Base-by-base conservation (phyloP, 805 yeast species). In the Brettanomyces sp. region DNA sequence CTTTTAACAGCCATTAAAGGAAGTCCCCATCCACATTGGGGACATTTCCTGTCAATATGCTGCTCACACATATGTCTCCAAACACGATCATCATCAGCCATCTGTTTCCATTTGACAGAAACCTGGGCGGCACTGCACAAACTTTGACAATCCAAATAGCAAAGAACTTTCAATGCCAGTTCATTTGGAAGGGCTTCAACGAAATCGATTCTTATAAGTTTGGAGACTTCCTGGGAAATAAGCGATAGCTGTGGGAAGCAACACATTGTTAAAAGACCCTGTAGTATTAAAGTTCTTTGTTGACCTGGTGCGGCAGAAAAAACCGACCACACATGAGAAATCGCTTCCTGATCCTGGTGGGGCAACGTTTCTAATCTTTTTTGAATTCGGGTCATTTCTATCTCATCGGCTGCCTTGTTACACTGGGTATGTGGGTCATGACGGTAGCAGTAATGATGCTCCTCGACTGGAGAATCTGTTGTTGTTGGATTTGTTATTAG, bases 41-140 rank as follows among this genome's bases (percentile, higher is more conserved):
- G 95, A 67, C 99, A 93, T 64, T 93, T 93, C 49, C 95, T 75
- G 66, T 93, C 99, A 46, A 93, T 93, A 64, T 93, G 99, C 66
- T 93, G 99, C 61, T 89, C 96, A 60, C 99, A 93, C 89, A 93
- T 83, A 54, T 91, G 90, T 61, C 91, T 93, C 99, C 99, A 93
- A 3, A 93, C 97, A 43, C 95, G 68, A 59, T 93, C 98, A 60
- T 91, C 97, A 63, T 93, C 96, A 1, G 99, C 98, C 48, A 93
- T 68, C 47, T 69, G 68, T 60, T 86, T 81, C 99, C 99, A 93
- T 44, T 76, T 78, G 45, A 79, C 77, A 32, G 90, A 84, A 2
- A 93, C 99, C 66, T 85, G 95, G 0, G 97, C 95, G 0, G 98
- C 96, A 53, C 78, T 82, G 63, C 97, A 90, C 40, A 93, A 73